Evolutionary conservation across 768 basidiomycete species (phyloP), one percentile per base, ranked within the genome.

Genomic region (Rhizopogon vulgaris): DNA sequence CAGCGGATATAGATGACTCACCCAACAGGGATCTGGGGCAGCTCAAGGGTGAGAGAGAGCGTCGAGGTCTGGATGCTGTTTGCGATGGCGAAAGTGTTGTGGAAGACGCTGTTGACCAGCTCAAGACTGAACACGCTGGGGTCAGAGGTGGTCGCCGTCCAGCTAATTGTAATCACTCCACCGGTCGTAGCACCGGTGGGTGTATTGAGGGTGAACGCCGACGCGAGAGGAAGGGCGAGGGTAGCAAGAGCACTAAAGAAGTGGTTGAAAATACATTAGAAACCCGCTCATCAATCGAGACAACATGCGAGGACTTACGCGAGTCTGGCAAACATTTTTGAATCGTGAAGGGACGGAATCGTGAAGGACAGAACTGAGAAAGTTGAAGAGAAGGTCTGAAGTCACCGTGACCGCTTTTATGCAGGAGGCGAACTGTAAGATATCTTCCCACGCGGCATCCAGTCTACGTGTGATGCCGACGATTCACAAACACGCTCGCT

Each of bases 31-130:
- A 85, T 72, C 17, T 69, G 46, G 15, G 82, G 82, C 3, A 85
- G 53, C 0, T 47, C 37, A n/a, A 85, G 12, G 1, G 69, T 71
- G 2, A 77, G 1, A 1, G 57, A 36, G 0, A 70, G 69, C 4
- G 48, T 11, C 1, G 67, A 38, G 1, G 78, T 70, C 18, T 69
- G 52, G 2, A 86, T 69, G 53, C 78, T 80, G 72, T 77, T 83
- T 11, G 73, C 76, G 50, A 87, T 72, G 41, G 77, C 83, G 43
- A 74, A 78, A 0, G 71, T 49, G 51, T 79, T 66, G 68, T 84
- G 70, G 75, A 85, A 86, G 1, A 27, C 22, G 0, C 58, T 15
- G 65, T 83, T 81, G 43, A 56, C 47, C 50, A 86, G 66, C 63
- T 78, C 72, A 14, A 85, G 32, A 17, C 75, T 69, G 60, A 76